These are phyloP conservation scores for Purpureocillium lavendulum DNA, from an alignment of 2,329 filamentous ascomycete genomes.

Conservation along the genomic window DNA sequence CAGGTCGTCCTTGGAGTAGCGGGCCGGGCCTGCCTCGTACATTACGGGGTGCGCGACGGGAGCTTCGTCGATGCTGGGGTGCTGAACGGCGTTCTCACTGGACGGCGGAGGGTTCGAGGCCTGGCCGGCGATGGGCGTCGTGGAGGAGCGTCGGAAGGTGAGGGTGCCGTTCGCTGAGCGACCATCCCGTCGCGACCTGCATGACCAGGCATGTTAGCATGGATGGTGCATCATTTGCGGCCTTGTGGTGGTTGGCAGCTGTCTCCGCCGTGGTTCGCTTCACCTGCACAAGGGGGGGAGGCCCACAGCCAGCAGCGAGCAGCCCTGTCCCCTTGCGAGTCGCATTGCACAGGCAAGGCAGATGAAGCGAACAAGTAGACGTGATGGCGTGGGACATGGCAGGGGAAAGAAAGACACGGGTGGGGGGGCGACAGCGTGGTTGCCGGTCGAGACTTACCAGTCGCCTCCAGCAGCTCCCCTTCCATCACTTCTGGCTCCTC, in stretches of 20 bases:
- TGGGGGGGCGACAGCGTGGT: background rate
- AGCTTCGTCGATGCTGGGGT: slow-evolving; percentile 23
- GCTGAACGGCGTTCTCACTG: slow-evolving; percentile 31
- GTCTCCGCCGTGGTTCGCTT: no score
- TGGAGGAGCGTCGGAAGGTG: slow-evolving; percentile 56
- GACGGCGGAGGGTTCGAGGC: slow-evolving; percentile 26
- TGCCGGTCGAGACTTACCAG: slow-evolving; percentile 50
- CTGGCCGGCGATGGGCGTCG: slow-evolving; percentile 38
- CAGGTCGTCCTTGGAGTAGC: slow-evolving; percentile 74
- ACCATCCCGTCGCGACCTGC: slow-evolving; percentile 50
- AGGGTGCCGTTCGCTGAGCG: slow-evolving; percentile 54
- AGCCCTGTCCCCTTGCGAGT: no score
- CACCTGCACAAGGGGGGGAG: no score
- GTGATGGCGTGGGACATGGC: background rate
- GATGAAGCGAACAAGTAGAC: background rate
- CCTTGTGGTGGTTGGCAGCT: no score
- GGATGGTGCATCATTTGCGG: background rate
- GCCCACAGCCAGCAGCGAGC: no score
- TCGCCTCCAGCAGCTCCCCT: slow-evolving; percentile 54
- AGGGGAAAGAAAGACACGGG: background rate
- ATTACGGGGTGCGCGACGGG: slow-evolving; percentile 20
- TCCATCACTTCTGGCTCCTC: slow-evolving; percentile 49
- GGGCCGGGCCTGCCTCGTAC: slow-evolving; percentile 35
- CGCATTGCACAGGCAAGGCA: background rate
- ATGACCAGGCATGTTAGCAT: background rate